phyloP scores from a whole-genome alignment of 495 filamentous ascomycete species.

The Darksidea phi region DNA sequence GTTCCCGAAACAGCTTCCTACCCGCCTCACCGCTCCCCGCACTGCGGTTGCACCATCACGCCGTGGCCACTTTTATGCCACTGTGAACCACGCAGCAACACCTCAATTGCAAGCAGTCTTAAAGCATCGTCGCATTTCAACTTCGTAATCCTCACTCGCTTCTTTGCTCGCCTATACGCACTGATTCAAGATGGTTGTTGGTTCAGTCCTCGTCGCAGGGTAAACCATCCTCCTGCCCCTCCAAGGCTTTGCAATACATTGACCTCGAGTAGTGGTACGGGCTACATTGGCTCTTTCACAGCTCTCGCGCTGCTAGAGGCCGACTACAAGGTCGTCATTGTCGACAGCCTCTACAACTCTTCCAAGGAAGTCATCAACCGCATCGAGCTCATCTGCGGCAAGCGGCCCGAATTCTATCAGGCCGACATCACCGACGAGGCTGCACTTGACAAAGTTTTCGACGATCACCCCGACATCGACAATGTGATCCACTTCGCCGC shows the following conservation, averaged over 20 bases:
- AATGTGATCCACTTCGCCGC: constrained; percentile 98
- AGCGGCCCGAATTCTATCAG: constrained; percentile 80
- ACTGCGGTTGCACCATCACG: too few species aligned
- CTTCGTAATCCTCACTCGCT: background rate
- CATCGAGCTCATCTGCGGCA: constrained; percentile 89
- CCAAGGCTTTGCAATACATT: background rate
- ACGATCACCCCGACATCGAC: constrained; percentile 87
- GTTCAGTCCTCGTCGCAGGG: constrained; percentile 37
- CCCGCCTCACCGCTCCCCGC: too few species aligned
- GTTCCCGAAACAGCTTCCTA: too few species aligned
- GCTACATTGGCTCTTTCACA: constrained; percentile 99
- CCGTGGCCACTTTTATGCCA: background rate
- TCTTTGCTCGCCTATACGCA: too few species aligned
- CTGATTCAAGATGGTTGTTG: constrained; percentile 32
- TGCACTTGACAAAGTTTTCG: constrained; percentile 82
- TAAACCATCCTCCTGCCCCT: constrained; percentile 9
- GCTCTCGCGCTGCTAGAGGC: constrained; percentile 85
- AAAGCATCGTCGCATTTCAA: too few species aligned
- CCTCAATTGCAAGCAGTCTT: too few species aligned
- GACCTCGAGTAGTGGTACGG: constrained; percentile 69
- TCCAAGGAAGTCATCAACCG: constrained; percentile 84
- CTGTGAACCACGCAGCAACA: background rate
- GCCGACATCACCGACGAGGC: constrained; percentile 84
- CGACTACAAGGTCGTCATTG: constrained; percentile 92
- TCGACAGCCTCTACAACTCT: constrained; percentile 95